Evolutionary conservation across 352 stramenopile species (phyloP).

Genomic region (Phytophthora cactorum): DNA sequence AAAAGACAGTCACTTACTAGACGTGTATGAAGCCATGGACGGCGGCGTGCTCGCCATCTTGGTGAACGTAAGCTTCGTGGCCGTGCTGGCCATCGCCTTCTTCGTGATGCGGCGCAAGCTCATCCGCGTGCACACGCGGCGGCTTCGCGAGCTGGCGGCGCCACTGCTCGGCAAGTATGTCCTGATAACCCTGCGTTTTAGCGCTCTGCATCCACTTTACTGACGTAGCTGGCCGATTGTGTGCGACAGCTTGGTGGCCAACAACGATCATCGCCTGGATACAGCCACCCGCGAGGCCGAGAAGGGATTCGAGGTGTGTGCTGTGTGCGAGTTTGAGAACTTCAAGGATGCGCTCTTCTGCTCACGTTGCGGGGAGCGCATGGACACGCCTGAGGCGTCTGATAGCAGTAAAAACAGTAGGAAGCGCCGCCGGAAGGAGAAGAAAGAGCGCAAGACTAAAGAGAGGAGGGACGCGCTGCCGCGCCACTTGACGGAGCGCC

Average conservation of each 20-base stretch:
- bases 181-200: background rate
- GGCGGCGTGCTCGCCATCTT: constrained; percentile 40
- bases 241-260: constrained; percentile 16
- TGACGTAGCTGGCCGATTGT: constrained; percentile 1
- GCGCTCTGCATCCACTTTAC: constrained; percentile 6
- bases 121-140: constrained; percentile 42
- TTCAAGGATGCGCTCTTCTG: constrained; percentile 61
- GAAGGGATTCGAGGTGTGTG: constrained; percentile 52
- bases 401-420: constrained; percentile 21
- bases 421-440: constrained; percentile 17
- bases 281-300: constrained; percentile 55
- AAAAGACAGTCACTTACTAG: background rate
- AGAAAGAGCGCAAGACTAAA: constrained; percentile 12
- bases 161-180: constrained; percentile 63
- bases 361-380: constrained; percentile 48
- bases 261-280: constrained; percentile 54
- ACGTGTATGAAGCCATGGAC: constrained; percentile 38
- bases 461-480: background rate
- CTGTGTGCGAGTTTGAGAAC: constrained; percentile 65
- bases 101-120: constrained; percentile 58
- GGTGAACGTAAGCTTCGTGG: constrained; percentile 51
- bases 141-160: constrained; percentile 56
- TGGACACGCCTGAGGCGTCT: constrained; percentile 17
- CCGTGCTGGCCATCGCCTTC: constrained; percentile 53
- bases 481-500: constrained; percentile 37